Evolutionary conservation across 768 basidiomycete genomes (phyloP), one percentile per base, ranked within the genome.

Genomic region (Lactarius sanguifluus): DNA sequence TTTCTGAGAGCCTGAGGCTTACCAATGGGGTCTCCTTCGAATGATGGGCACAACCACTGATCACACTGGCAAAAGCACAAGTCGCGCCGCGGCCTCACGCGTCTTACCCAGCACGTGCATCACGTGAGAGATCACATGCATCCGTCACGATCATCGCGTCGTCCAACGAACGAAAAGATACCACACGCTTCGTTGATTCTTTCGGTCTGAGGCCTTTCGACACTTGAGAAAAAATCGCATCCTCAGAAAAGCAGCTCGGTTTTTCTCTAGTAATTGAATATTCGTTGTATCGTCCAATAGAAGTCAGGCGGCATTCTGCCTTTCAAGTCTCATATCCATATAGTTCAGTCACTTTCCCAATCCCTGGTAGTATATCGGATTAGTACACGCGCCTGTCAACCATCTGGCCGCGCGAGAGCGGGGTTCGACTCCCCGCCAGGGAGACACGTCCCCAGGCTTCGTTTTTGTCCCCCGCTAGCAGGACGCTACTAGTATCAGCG

Each of bases 391-490:
- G 67, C 64, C 62, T 68, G 59, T 68, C 67, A 65, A 23, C n/a
- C n/a, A 5, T 34, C 13, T 41, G 60, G 23, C 23, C 69, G 64
- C 74, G 75, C 75, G 74, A 75, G 63, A 75, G 75, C 75, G 72
- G 74, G 74, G 74, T 75, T 75, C 74, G 74, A 75, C 66, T 75
- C 74, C 74, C 75, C 71, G 75, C 72, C 75, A 74, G 74, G 69
- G 71, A 71, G 70, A 18, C 54, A 25, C 32, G 18, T 12, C 25
- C 4, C 15, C 34, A 20, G n/a, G 13, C 12, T 41, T 28, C 28
- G 18, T 60, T 38, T 43, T 60, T 40, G 23, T 15, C 23, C 23
- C 5, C 15, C 47, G 23, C 10, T 9, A 13, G n/a, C 12, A 23
- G 10, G 16, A n/a, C 12, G 12, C 10, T 50, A 25, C 23, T 25